phyloP scores from a whole-genome alignment of 495 filamentous ascomycete genomes.

The Sphaerosporella brunnea region DNA sequence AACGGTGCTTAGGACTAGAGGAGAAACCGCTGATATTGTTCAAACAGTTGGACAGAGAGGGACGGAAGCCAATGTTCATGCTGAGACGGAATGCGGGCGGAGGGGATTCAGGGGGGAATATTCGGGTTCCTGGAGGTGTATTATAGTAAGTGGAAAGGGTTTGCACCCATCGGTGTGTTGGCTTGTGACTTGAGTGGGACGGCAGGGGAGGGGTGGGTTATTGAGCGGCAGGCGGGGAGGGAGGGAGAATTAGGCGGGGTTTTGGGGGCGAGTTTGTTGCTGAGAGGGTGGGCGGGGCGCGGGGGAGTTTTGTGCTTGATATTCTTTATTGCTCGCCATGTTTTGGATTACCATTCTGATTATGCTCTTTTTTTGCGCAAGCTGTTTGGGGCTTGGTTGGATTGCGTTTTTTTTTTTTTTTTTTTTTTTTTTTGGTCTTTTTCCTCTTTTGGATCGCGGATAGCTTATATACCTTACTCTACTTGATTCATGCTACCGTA shows the following conservation, averaged over 20 bases:
- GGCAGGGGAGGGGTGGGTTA: no score
- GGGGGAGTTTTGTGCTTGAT: neutral
- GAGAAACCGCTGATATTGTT: slow-evolving; percentile 91
- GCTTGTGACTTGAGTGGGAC: no score
- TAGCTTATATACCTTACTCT: neutral
- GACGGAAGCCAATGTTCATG: slow-evolving; percentile 99
- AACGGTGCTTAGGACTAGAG: slow-evolving; percentile 76
- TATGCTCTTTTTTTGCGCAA: neutral
- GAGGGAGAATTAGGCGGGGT: neutral
- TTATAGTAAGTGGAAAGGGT: no score
- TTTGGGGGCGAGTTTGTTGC: neutral
- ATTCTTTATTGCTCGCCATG: no score
- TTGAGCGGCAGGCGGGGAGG: neutral
- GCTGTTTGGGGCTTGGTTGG: neutral
- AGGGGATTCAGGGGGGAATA: slow-evolving; percentile 18
- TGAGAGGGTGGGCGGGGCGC: neutral
- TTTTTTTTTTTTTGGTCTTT: no score
- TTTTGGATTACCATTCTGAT: no score
- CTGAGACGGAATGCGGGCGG: slow-evolving; percentile 34
- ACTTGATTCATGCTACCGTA: neutral
- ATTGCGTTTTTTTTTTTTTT: neutral
- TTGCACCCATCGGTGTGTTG: no score
- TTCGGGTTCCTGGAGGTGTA: slow-evolving; percentile 23
- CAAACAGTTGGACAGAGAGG: slow-evolving; percentile 91
- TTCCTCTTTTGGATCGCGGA: no score